Percentiles rank a stretch among this genome's conserved stretches.
Conservation (phyloP, 805 yeast genomes). For the Suhomyces vadensis region DNA sequence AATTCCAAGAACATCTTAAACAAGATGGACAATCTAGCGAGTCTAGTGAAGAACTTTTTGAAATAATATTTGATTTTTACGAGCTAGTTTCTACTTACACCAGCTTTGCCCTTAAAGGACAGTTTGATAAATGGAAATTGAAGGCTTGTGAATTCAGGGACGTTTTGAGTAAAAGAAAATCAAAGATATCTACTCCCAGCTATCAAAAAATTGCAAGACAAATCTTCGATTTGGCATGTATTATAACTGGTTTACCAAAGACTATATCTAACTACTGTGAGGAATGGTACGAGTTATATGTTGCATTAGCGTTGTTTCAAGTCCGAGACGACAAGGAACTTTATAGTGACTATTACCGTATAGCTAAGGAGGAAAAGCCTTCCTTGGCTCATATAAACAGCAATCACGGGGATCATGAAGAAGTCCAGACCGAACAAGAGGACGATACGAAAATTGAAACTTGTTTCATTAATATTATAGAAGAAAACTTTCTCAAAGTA, state of each 20-base stretch:
- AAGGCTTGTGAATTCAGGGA: conserved; percentile 53
- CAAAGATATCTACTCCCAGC: conserved; percentile 23
- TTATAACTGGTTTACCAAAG: conserved; percentile 49
- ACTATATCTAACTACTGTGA: conserved; percentile 53
- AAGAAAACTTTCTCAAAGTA: conserved; percentile 56
- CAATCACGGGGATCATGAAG: no score
- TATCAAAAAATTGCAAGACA: conserved; percentile 34
- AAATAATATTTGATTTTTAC: conserved; percentile 43
- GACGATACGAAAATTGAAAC: conserved; percentile 29
- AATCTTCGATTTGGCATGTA: conserved; percentile 42
- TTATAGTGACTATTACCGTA: conserved; percentile 34
- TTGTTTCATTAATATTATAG: conserved; percentile 55
- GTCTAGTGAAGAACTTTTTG: conserved; percentile 31
- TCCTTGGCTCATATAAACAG: background rate
- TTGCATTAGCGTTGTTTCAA: conserved; percentile 57
- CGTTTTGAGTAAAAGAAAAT: conserved; percentile 25
- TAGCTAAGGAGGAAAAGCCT: conserved; percentile 36
- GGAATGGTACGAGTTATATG: conserved; percentile 69
- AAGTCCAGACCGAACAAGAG: conserved; percentile 40
- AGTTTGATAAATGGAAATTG: conserved; percentile 52
- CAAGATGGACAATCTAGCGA: conserved; percentile 3
- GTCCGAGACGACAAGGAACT: conserved; percentile 47
- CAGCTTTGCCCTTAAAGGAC: conserved; percentile 39
- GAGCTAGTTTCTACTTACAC: conserved; percentile 42
- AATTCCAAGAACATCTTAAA: conserved; percentile 39